Evolutionary conservation across 2,329 filamentous ascomycete species (phyloP).

Genomic region (Penicillium decumbens): DNA sequence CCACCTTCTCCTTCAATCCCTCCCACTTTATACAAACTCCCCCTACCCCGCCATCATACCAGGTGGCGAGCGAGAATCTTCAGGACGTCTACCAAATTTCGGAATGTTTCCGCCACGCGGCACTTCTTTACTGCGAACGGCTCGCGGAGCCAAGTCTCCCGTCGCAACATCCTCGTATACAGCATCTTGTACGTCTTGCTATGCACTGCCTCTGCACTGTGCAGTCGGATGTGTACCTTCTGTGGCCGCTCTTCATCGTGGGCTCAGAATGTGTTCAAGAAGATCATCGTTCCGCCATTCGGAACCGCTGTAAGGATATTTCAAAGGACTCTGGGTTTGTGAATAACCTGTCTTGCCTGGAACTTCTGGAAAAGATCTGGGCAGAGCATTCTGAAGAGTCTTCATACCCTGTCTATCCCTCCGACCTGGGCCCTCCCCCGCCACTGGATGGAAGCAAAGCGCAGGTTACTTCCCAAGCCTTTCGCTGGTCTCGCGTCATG

Average conservation of each 20-base stretch:
- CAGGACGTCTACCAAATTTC: slow-evolving; percentile 76
- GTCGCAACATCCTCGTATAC: slow-evolving; percentile 70
- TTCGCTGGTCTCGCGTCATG: slow-evolving; percentile 39
- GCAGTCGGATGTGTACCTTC: slow-evolving; percentile 77
- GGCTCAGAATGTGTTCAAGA: slow-evolving; percentile 85
- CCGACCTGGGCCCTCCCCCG: slow-evolving; percentile 14
- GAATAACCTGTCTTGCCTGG: slow-evolving; percentile 83
- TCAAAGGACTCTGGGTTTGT: slow-evolving; percentile 86
- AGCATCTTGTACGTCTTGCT: slow-evolving; percentile 74
- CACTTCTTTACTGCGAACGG: slow-evolving; percentile 83
- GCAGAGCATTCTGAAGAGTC: slow-evolving; percentile 37
- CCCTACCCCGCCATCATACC: slow-evolving; percentile 23
- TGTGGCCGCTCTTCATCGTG: slow-evolving; percentile 89
- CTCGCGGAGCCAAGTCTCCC: slow-evolving; percentile 72
- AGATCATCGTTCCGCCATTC: slow-evolving; percentile 71
- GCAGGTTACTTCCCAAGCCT: slow-evolving; percentile 23
- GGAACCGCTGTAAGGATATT: slow-evolving; percentile 76
- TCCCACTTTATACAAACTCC: slow-evolving; percentile 30
- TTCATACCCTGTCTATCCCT: slow-evolving; percentile 21
- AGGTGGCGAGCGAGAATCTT: slow-evolving; percentile 56
- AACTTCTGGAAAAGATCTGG: slow-evolving; percentile 84
- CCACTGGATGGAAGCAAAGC: slow-evolving; percentile 13
- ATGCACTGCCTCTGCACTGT: slow-evolving; percentile 79
- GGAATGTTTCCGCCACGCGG: slow-evolving; percentile 84
- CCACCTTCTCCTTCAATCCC: slow-evolving; percentile 14